Conservation (phyloP, 2,329 filamentous ascomycete genomes). For the Alternaria postmessia region DNA sequence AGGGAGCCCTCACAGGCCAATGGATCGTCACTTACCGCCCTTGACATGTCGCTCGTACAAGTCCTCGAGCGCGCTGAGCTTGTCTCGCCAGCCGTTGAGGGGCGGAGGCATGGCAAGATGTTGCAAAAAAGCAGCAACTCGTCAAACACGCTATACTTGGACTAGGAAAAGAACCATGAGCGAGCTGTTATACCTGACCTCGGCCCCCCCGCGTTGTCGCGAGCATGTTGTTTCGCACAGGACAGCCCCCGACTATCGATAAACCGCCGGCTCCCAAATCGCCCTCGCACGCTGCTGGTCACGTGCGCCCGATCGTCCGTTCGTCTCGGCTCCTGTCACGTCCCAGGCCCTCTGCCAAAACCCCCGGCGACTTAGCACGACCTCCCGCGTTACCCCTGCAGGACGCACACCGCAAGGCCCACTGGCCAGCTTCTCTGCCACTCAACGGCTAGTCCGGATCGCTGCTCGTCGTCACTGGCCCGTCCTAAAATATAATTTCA, state of each 20-base stretch:
- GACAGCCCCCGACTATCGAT: slow-evolving; percentile 6
- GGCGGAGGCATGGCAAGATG: slow-evolving; percentile 45
- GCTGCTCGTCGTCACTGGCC: slow-evolving; percentile 44
- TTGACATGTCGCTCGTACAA: slow-evolving; percentile 46
- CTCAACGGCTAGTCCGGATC: slow-evolving; percentile 29
- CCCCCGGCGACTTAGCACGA: slow-evolving; percentile 13
- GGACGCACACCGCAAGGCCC: slow-evolving; percentile 25
- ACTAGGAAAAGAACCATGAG: neutral
- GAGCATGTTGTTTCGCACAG: neutral
- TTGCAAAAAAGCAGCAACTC: slow-evolving; percentile 24
- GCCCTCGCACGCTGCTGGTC: slow-evolving; percentile 1
- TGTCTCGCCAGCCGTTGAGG: slow-evolving; percentile 40
- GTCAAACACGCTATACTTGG: slow-evolving; percentile 17
- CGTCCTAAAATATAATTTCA: slow-evolving; percentile 39
- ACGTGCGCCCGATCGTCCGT: neutral
- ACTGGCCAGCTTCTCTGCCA: slow-evolving; percentile 28
- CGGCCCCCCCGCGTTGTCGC: slow-evolving; percentile 6
- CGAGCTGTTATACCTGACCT: slow-evolving; percentile 13
- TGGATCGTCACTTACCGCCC: slow-evolving; percentile 49
- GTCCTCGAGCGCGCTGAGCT: slow-evolving; percentile 41
- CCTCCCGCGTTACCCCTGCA: slow-evolving; percentile 33
- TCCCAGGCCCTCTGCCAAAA: no score
- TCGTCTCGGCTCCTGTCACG: neutral
- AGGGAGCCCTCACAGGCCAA: slow-evolving; percentile 39
- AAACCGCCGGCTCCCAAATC: neutral